A percentile compares a stretch with the other conserved stretches of the same genome.
These are phyloP conservation scores for Phytophthora meadii DNA, from an alignment of 352 stramenopile species.

Conservation along the genomic window DNA sequence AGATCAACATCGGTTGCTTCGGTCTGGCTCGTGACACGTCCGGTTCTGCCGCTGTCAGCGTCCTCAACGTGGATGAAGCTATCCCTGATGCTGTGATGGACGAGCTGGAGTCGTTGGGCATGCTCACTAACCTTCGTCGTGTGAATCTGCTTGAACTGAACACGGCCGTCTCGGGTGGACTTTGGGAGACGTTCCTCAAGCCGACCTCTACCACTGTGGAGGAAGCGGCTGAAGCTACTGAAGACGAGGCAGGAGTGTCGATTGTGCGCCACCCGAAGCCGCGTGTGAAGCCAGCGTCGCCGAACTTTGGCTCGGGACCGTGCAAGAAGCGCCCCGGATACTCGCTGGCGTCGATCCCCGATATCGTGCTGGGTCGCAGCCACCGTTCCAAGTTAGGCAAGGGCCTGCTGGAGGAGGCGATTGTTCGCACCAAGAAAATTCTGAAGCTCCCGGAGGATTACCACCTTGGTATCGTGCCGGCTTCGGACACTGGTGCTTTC, in stretches of 20 bases:
- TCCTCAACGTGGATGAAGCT: slow-evolving; percentile 91
- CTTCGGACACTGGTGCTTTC: slow-evolving; percentile 98
- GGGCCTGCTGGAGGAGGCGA: slow-evolving; percentile 94
- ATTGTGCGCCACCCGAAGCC: slow-evolving; percentile 76
- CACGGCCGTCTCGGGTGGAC: slow-evolving; percentile 48
- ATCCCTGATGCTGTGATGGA: slow-evolving; percentile 88
- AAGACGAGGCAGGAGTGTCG: slow-evolving; percentile 43
- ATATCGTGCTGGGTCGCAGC: slow-evolving; percentile 92
- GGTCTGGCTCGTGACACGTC: slow-evolving; percentile 80
- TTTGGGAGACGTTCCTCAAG: slow-evolving; percentile 74
- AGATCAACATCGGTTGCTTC: slow-evolving; percentile 97
- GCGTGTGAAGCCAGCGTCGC: slow-evolving; percentile 76
- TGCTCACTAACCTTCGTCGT: slow-evolving; percentile 87
- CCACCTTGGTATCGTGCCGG: slow-evolving; percentile 96
- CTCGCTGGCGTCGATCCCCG: slow-evolving; percentile 88
- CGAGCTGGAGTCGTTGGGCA: slow-evolving; percentile 72
- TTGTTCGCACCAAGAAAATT: slow-evolving; percentile 95
- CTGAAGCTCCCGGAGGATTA: slow-evolving; percentile 96
- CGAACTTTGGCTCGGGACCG: slow-evolving; percentile 98
- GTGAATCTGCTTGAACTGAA: slow-evolving; percentile 87
- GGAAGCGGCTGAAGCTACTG: slow-evolving; percentile 22
- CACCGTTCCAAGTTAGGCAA: slow-evolving; percentile 99
- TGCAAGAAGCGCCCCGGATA: slow-evolving; percentile 99
- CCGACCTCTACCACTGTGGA: slow-evolving; percentile 39
- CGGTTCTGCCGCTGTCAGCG: slow-evolving; percentile 77